Conservation (phyloP, 352 stramenopile species). For the Phytophthora meadii region DNA sequence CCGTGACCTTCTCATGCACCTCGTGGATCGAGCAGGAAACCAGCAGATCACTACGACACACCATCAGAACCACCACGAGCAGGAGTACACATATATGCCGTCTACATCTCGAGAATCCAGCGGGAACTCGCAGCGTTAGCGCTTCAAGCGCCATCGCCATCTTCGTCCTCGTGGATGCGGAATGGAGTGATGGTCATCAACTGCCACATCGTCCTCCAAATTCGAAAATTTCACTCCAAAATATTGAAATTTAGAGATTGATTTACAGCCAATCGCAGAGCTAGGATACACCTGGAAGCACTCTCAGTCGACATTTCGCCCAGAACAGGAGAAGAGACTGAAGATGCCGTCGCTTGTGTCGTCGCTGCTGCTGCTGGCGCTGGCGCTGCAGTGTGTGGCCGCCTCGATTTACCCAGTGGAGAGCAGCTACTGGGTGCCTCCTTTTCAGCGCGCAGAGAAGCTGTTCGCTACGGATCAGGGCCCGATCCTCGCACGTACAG, state of each 20-base stretch:
- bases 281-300: constrained; percentile 1
- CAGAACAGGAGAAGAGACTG: constrained; percentile 10
- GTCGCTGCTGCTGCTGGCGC: constrained; percentile 17
- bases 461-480: constrained; percentile 82
- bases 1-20: constrained; percentile 58
- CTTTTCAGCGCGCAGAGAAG: constrained; percentile 88
- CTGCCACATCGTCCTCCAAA: constrained; percentile 45
- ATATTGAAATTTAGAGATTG: neutral
- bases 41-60: constrained; percentile 34
- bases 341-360: constrained; percentile 27
- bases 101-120: constrained; percentile 3
- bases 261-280: constrained; percentile 28
- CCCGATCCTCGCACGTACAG: constrained; percentile 64
- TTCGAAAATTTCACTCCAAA: neutral
- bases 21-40: constrained; percentile 66
- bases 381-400: constrained; percentile 15
- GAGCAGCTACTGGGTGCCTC: constrained; percentile 77
- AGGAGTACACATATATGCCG: constrained; percentile 9
- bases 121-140: neutral
- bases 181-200: constrained; percentile 41
- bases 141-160: constrained; percentile 12
- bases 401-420: constrained; percentile 80
- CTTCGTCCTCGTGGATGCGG: constrained; percentile 2
- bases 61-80: constrained; percentile 38
- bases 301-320: constrained; percentile 7